Evolutionary conservation across 768 basidiomycete genomes (phyloP).

Genomic region (Russula sp.): DNA sequence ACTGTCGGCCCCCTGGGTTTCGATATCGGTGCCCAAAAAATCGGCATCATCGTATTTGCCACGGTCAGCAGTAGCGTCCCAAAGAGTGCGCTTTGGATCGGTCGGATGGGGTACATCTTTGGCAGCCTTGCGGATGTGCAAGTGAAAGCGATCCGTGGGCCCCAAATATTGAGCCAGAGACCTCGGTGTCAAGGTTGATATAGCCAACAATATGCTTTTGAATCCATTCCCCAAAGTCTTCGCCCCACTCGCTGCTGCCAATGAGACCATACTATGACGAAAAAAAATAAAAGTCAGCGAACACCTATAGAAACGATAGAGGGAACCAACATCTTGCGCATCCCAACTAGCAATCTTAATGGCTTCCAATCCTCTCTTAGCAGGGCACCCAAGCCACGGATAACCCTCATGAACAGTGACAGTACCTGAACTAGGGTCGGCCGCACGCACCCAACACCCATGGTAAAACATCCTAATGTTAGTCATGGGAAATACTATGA

Average conservation of each 20-base stretch:
- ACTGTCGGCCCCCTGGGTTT: slow-evolving; percentile 29
- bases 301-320: background rate
- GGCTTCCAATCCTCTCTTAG: slow-evolving; percentile 77
- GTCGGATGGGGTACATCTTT: slow-evolving; percentile 70
- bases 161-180: slow-evolving; percentile 52
- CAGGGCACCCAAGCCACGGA: slow-evolving; percentile 65
- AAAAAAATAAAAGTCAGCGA: background rate
- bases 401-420: slow-evolving; percentile 69
- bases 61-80: slow-evolving; percentile 64
- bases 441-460: slow-evolving; percentile 82
- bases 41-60: slow-evolving; percentile 41
- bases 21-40: slow-evolving; percentile 35
- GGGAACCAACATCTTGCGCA: slow-evolving; percentile 49
- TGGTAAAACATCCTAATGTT: slow-evolving; percentile 26
- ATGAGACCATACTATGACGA: slow-evolving; percentile 50
- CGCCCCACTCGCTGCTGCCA: slow-evolving; percentile 90
- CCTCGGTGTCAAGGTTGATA: slow-evolving; percentile 73
- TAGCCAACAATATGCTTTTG: slow-evolving; percentile 76
- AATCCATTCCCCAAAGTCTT: slow-evolving; percentile 84
- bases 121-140: slow-evolving; percentile 64
- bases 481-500: background rate
- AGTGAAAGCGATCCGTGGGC: slow-evolving; percentile 70
- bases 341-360: slow-evolving; percentile 77
- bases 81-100: slow-evolving; percentile 54
- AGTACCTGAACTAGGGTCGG: slow-evolving; percentile 75